Percentiles rank a stretch among this genome's conserved stretches.
Evolutionary conservation across 768 basidiomycete species (phyloP).

Genomic region (Cystoderma amianthinum): DNA sequence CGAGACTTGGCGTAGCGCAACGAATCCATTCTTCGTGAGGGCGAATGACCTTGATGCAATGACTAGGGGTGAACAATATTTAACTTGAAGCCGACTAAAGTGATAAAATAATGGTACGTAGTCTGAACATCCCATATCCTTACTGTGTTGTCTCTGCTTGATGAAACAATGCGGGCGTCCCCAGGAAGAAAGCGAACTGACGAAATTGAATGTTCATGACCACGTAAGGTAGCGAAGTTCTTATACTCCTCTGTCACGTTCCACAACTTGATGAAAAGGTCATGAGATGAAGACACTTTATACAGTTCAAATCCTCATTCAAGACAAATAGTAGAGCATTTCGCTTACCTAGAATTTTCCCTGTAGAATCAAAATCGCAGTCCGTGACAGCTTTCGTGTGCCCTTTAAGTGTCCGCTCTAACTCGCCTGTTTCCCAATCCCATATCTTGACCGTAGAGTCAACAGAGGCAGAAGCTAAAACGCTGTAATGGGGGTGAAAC

Average conservation of each 20-base stretch:
- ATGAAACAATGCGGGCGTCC: slow-evolving; percentile 77
- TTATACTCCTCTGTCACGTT: slow-evolving; percentile 87
- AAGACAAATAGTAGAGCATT: background rate
- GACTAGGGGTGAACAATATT: slow-evolving; percentile 50
- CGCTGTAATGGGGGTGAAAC: slow-evolving; percentile 81
- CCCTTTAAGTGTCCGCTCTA: slow-evolving; percentile 86
- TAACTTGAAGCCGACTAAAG: slow-evolving; percentile 5
- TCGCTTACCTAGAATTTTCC: slow-evolving; percentile 64
- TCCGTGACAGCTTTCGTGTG: slow-evolving; percentile 87
- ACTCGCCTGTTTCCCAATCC: slow-evolving; percentile 95
- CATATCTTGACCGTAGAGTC: slow-evolving; percentile 89
- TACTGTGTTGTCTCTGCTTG: slow-evolving; percentile 84
- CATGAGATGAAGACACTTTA: slow-evolving; percentile 54
- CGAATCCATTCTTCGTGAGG: slow-evolving; percentile 85
- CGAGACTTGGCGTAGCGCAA: slow-evolving; percentile 52
- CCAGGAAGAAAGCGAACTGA: slow-evolving; percentile 79
- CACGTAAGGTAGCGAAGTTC: slow-evolving; percentile 78
- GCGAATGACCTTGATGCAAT: slow-evolving; percentile 38
- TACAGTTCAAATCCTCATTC: background rate
- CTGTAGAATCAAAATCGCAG: slow-evolving; percentile 84
- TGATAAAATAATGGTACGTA: slow-evolving; percentile 37
- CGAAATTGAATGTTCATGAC: slow-evolving; percentile 90
- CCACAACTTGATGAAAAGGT: slow-evolving; percentile 91
- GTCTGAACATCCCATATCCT: slow-evolving; percentile 82
- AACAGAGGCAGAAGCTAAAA: slow-evolving; percentile 80